Conservation (phyloP, 495 filamentous ascomycete genomes). For the Aspergillus olivimuriae region DNA sequence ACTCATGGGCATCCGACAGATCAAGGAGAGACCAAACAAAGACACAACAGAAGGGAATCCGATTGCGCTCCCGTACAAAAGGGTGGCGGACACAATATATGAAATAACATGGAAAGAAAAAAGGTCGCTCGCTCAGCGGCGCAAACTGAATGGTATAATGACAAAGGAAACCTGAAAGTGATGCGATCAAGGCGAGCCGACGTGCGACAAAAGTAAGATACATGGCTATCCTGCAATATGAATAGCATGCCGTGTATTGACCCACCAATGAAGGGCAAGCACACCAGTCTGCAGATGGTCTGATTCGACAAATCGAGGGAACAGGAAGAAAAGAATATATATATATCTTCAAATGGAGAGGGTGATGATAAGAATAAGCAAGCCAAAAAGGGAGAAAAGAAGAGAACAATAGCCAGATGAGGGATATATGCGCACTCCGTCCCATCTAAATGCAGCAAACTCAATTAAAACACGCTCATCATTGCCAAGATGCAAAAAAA, state of each 20-base stretch:
- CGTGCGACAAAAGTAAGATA: not conserved
- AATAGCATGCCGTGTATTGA: not conserved
- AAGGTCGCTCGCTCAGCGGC: conserved; percentile 7
- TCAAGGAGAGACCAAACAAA: conserved; percentile 12
- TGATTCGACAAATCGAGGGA: conserved; percentile 6
- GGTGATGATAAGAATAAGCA: conserved; percentile 6
- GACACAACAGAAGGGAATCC: conserved; percentile 12
- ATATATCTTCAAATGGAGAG: conserved; percentile 3
- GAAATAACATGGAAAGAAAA: too few relatives aligned
- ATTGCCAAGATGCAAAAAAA: conserved; percentile 33
- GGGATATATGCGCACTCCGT: conserved; percentile 30
- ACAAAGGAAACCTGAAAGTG: conserved; percentile 5
- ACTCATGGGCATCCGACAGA: conserved; percentile 5
- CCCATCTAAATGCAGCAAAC: conserved; percentile 40
- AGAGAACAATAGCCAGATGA: conserved; percentile 13
- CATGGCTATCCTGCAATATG: not conserved
- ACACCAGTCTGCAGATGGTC: conserved; percentile 1
- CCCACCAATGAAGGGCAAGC: not conserved
- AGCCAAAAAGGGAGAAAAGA: conserved; percentile 7
- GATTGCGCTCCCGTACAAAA: conserved; percentile 1
- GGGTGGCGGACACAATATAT: too few relatives aligned
- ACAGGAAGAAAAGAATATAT: conserved; percentile 11
- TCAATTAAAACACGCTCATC: conserved; percentile 32
- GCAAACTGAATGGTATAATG: conserved; percentile 8
- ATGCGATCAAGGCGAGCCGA: conserved; percentile 1